These are phyloP conservation scores for Stephanodiscus triporus DNA, from an alignment of 108 stramenopile genomes.

Conservation along the genomic window DNA sequence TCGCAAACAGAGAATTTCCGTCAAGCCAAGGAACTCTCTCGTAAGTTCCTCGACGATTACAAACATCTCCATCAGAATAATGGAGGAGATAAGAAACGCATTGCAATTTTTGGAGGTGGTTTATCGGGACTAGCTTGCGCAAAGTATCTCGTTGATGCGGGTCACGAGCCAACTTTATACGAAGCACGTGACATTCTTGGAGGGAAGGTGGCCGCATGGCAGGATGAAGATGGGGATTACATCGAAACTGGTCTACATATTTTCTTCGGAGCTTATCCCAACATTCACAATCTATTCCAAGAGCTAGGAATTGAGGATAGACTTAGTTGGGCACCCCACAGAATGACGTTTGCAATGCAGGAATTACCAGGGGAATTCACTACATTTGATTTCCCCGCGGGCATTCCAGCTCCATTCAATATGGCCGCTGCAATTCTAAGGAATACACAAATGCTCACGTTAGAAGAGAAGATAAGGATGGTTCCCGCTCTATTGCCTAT, in stretches of 20 bases:
- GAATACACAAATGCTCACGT: constrained; percentile 76
- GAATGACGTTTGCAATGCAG: constrained; percentile 83
- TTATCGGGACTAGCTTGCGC: constrained; percentile 92
- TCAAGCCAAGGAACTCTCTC: constrained; percentile 44
- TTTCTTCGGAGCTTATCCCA: constrained; percentile 98
- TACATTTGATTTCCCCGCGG: constrained; percentile 66
- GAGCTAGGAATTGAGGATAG: constrained; percentile 78
- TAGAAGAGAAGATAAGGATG: constrained; percentile 71
- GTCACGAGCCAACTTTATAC: constrained; percentile 86
- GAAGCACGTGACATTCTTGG: constrained; percentile 88
- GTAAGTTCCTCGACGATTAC: constrained; percentile 30
- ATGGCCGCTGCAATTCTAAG: constrained; percentile 71
- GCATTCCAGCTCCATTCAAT: constrained; percentile 77
- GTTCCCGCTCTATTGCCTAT: constrained; percentile 73
- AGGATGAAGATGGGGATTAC: constrained; percentile 92
- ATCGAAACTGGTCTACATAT: constrained; percentile 96
- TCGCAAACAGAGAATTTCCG: constrained; percentile 45
- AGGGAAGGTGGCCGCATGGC: constrained; percentile 94
- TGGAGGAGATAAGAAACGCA: constrained; percentile 60
- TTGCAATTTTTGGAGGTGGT: constrained; percentile 93
- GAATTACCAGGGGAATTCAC: constrained; percentile 64
- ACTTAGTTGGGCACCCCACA: constrained; percentile 77
- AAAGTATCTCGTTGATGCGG: constrained; percentile 93
- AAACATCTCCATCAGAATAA: constrained; percentile 7
- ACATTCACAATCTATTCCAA: constrained; percentile 93